Conservation (phyloP, 2,329 filamentous ascomycete species). For the Aspergillus hortae region DNA sequence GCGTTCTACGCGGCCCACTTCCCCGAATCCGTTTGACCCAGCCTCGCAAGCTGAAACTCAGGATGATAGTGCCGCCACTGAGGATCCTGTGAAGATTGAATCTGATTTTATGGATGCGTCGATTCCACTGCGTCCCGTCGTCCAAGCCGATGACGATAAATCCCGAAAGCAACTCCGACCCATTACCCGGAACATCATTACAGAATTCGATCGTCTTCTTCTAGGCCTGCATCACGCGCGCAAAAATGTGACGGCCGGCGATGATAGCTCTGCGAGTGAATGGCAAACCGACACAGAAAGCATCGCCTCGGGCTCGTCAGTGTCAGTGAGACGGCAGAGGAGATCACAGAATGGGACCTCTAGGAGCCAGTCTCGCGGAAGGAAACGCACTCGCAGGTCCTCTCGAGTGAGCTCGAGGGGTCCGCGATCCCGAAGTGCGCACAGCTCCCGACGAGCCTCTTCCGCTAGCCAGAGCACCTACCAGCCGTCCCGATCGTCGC, state of each 20-base stretch:
- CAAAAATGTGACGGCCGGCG: slow-evolving; percentile 43
- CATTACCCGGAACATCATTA: slow-evolving; percentile 65
- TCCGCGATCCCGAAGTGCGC: slow-evolving; percentile 7
- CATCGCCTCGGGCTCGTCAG: slow-evolving; percentile 12
- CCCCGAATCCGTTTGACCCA: neutral
- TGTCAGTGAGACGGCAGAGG: slow-evolving; percentile 8
- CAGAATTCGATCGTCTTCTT: slow-evolving; percentile 66
- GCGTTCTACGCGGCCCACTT: slow-evolving; percentile 9
- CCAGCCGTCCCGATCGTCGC: slow-evolving; percentile 8
- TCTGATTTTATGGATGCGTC: slow-evolving; percentile 8
- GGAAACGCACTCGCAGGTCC: slow-evolving; percentile 18
- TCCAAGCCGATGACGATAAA: slow-evolving; percentile 68
- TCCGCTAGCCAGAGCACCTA: slow-evolving; percentile 5
- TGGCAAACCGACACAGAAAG: slow-evolving; percentile 28
- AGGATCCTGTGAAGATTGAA: slow-evolving; percentile 19
- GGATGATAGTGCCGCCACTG: slow-evolving; percentile 16
- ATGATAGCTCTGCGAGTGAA: slow-evolving; percentile 26
- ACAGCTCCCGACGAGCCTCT: slow-evolving; percentile 5
- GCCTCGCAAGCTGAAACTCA: slow-evolving; percentile 7
- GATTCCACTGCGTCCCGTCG: slow-evolving; percentile 41
- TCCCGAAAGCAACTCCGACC: slow-evolving; percentile 65
- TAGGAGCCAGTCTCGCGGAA: slow-evolving; percentile 20
- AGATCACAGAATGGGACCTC: neutral
- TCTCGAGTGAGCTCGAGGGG: slow-evolving; percentile 7
- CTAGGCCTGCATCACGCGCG: slow-evolving; percentile 66